Conservation (phyloP, 495 filamentous ascomycete species). For the Tuber indicum region DNA sequence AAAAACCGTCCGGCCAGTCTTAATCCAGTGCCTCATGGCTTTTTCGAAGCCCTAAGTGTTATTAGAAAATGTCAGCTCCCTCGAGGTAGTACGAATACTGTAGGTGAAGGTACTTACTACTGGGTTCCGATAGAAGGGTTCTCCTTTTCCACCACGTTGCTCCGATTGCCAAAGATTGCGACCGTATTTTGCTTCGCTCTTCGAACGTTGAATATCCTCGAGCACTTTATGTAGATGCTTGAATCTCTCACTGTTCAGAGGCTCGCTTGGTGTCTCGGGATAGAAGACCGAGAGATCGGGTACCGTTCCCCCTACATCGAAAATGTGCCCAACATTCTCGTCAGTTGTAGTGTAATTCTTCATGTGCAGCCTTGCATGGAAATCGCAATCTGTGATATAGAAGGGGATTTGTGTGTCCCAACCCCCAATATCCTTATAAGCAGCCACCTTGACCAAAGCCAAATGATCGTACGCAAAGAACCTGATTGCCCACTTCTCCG, state of each 20-base stretch:
- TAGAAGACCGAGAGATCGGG: conserved; percentile 49
- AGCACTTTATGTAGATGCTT: conserved; percentile 42
- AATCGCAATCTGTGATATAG: conserved; percentile 57
- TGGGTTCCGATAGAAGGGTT: conserved; percentile 55
- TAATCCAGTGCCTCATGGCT: conserved; percentile 51
- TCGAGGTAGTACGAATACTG: too few relatives aligned
- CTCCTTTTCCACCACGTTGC: conserved; percentile 55
- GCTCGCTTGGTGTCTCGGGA: conserved; percentile 38
- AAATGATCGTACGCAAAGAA: conserved; percentile 58
- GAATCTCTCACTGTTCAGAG: conserved; percentile 31
- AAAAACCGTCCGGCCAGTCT: conserved; percentile 50
- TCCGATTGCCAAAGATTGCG: conserved; percentile 57
- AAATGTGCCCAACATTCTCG: conserved; percentile 49
- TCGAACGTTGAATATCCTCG: conserved; percentile 46
- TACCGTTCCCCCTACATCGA: conserved; percentile 49
- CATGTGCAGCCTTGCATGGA: conserved; percentile 52
- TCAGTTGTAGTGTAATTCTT: conserved; percentile 48
- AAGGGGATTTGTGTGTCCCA: conserved; percentile 59
- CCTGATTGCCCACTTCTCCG: conserved; percentile 47
- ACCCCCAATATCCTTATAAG: conserved; percentile 51
- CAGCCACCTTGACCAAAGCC: conserved; percentile 52
- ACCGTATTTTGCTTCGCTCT: conserved; percentile 39
- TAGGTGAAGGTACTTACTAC: conserved; percentile 39
- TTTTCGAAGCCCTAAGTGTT: conserved; percentile 44
- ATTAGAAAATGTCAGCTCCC: not conserved